Conservation (phyloP, 176 grass and related monocot genomes). For the Metroxylon sagu region DNA sequence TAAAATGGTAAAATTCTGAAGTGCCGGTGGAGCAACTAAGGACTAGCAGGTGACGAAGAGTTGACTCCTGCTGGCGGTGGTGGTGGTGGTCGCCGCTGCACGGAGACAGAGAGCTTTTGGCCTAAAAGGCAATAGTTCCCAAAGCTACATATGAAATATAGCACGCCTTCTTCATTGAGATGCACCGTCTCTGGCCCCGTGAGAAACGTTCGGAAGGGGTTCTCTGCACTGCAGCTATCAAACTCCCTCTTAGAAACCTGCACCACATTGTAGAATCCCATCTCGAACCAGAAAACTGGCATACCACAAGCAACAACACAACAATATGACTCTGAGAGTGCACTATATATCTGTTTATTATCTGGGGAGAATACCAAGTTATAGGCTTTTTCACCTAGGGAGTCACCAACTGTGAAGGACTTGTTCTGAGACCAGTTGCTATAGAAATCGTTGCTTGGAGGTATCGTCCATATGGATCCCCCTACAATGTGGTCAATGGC, state of each 20-base stretch:
- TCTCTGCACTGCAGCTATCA: slow-evolving; percentile 18
- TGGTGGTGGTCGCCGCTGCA: background rate
- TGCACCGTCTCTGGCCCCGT: slow-evolving; percentile 12
- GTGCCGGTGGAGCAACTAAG: no score
- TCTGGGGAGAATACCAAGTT: background rate
- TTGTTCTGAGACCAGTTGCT: slow-evolving; percentile 29
- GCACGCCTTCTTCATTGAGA: slow-evolving; percentile 13
- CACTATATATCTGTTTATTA: background rate
- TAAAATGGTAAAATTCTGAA: no score
- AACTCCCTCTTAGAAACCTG: slow-evolving; percentile 35
- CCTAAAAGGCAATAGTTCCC: slow-evolving; percentile 51
- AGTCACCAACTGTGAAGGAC: slow-evolving; percentile 32
- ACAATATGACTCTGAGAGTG: background rate
- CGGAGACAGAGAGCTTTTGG: slow-evolving; percentile 8
- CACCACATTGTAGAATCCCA: slow-evolving; percentile 46
- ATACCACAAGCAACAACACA: no score
- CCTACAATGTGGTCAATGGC: slow-evolving; percentile 33
- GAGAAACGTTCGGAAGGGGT: slow-evolving; percentile 14
- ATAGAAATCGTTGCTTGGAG: slow-evolving; percentile 25
- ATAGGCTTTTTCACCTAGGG: slow-evolving; percentile 5
- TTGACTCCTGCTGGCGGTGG: no score
- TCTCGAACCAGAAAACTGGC: slow-evolving; percentile 43
- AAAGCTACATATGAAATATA: slow-evolving; percentile 32
- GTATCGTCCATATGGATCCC: slow-evolving; percentile 44
- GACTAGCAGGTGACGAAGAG: no score